Evolutionary conservation across 2,329 filamentous ascomycete species (phyloP), one percentile per base, ranked within the genome.

Genomic region (Phoma sp.): DNA sequence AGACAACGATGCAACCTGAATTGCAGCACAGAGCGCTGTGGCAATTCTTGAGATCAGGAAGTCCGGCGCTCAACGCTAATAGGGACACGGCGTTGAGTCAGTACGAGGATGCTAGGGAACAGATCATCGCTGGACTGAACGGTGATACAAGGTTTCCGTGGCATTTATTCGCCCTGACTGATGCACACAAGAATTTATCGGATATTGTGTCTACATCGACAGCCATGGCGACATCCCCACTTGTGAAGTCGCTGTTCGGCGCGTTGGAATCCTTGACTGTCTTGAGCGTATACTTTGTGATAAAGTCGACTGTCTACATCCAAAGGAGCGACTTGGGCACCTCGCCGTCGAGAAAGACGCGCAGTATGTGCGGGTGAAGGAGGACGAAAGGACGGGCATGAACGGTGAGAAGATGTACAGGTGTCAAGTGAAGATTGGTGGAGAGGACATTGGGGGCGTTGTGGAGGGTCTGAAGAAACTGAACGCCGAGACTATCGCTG

Each of bases 191-290:
- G 18, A 62, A 62, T 18, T 47, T 68, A n/a, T 67, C 64, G 10
- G 64, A 68, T 71, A 76, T 97, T 7, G 80, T 97, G 81, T 97
- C 0, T 97, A 90, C 80, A 79, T 96, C 17, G 95, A 98, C 71
- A 90, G 60, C 5, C 56, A 46, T 6, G 64, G 62, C 15, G 58
- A 54, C 40, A 53, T 66, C 9, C 15, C 47, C 6, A 47, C 70
- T 0, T 96, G 91, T 64, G 78, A 82, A 42, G 66, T 47, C 0
- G 80, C 97, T 30, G 71, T 91, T 0, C 80, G 84, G 36, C 76
- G 78, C 0, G 76, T 92, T 3, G 91, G 91, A 0, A 78, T 97
- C 5, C 60, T 92, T 30, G 69, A 75, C 0, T 85, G 85, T 59
- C 73, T 96, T 53, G 76, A 83, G 0, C 81, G 87, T 2, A 77